These are phyloP conservation scores for Eucalyptus curtisii DNA, from an alignment of 345 rosid genomes.

Conservation along the genomic window DNA sequence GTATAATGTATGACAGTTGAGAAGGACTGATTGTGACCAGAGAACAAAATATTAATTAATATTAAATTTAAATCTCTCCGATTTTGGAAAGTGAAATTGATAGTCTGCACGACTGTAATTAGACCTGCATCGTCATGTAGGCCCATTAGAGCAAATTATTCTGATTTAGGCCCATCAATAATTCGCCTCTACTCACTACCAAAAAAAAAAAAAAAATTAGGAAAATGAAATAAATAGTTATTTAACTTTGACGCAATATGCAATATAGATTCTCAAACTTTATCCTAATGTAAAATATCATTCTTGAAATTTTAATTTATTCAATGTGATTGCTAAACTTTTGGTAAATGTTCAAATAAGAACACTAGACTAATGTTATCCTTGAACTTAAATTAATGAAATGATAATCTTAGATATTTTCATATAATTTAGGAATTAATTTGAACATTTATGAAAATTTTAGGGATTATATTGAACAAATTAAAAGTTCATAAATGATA, in stretches of 20 bases:
- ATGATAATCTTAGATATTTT: too few relatives aligned
- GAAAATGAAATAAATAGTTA: too few relatives aligned
- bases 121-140: not conserved
- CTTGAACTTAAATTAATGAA: too few relatives aligned
- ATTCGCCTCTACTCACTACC: not conserved
- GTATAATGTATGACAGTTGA: not conserved
- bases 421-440: too few relatives aligned
- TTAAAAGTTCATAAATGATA: rapidly evolving
- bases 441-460: too few relatives aligned
- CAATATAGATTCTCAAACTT: not conserved
- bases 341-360: too few relatives aligned
- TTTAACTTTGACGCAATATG: too few relatives aligned
- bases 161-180: not conserved
- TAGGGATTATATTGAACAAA: too few relatives aligned
- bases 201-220: not conserved
- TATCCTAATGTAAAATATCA: too few relatives aligned
- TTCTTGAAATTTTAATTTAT: too few relatives aligned
- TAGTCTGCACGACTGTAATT: not conserved
- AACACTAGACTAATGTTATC: not conserved
- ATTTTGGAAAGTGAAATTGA: not conserved
- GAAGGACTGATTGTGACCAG: not conserved
- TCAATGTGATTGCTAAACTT: too few relatives aligned
- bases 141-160: not conserved
- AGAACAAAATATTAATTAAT: not conserved
- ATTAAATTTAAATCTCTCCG: not conserved